Evolutionary conservation across 1,284 basidiomycete species (phyloP).

Genomic region (Tylopilus sp.): DNA sequence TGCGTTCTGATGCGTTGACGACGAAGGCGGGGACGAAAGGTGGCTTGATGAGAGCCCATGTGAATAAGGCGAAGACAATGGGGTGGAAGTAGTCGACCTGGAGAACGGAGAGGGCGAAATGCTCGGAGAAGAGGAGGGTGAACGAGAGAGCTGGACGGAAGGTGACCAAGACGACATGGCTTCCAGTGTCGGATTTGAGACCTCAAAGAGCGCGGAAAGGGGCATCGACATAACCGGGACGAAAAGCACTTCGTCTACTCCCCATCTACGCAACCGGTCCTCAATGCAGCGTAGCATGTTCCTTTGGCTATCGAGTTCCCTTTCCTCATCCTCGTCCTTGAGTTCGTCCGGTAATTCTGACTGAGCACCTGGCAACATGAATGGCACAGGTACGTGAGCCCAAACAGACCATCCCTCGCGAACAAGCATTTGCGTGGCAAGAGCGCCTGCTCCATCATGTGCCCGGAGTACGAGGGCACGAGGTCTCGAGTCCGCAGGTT

Average conservation of each 20-base stretch:
- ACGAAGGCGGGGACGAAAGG: constrained; percentile 27
- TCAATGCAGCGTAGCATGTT: constrained; percentile 39
- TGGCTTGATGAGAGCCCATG: constrained; percentile 25
- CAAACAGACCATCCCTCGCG: constrained; percentile 61
- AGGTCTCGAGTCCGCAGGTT: constrained; percentile 22
- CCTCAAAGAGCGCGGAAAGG: constrained; percentile 32
- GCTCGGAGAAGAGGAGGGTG: constrained; percentile 31
- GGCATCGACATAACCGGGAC: constrained; percentile 31
- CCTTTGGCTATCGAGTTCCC: constrained; percentile 32
- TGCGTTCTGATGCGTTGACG: constrained; percentile 26
- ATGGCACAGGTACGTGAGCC: constrained; percentile 59
- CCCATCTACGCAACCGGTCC: constrained; percentile 56
- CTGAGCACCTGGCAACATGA: constrained; percentile 23
- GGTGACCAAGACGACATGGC: constrained; percentile 23
- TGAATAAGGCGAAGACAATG: constrained; percentile 32
- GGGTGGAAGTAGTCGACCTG: constrained; percentile 31
- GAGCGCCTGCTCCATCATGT: constrained; percentile 71
- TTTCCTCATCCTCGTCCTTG: constrained; percentile 33
- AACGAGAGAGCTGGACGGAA: constrained; percentile 26
- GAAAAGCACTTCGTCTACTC: constrained; percentile 63
- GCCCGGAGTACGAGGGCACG: constrained; percentile 70
- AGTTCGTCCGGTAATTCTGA: constrained; percentile 27
- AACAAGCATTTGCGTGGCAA: constrained; percentile 72
- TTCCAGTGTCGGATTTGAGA: constrained; percentile 18
- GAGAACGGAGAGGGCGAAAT: constrained; percentile 35